These are phyloP conservation scores for Fusarium sp. DNA, from an alignment of 2,329 filamentous ascomycete species.

Conservation along the genomic window DNA sequence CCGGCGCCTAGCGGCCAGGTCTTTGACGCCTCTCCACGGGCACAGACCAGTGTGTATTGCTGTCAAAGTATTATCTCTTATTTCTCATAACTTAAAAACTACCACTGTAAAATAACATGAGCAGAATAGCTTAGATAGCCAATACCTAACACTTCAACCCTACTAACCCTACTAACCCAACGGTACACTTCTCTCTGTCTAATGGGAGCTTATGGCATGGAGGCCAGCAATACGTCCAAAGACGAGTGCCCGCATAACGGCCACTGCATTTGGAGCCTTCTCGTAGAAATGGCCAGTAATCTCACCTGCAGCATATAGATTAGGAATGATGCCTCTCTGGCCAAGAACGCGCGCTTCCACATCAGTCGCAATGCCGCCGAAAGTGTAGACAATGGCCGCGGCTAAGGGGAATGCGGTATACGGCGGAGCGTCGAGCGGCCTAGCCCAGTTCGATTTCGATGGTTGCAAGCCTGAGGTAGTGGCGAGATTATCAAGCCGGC, in stretches of 20 bases:
- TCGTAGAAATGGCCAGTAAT: conserved; percentile 23
- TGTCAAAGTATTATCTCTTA: conserved; percentile 20
- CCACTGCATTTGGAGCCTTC: conserved; percentile 23
- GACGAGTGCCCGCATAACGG: conserved; percentile 19
- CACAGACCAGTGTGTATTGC: conserved; percentile 19
- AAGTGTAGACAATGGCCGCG: conserved; percentile 18
- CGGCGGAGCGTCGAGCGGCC: conserved; percentile 16
- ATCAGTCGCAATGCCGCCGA: conserved; percentile 21
- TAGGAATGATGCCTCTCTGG: conserved; percentile 21
- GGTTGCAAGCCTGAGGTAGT: conserved; percentile 18
- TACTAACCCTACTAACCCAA: conserved; percentile 13
- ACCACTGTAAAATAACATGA: conserved; percentile 17
- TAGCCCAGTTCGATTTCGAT: conserved; percentile 22
- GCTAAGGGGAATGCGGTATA: conserved; percentile 22
- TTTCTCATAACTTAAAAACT: conserved; percentile 20
- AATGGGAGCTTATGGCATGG: conserved; percentile 15
- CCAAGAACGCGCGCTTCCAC: conserved; percentile 18
- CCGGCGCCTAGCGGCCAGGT: conserved; percentile 7
- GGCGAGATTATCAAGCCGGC: conserved; percentile 16
- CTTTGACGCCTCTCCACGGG: conserved; percentile 7
- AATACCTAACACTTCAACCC: conserved; percentile 20
- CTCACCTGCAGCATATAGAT: conserved; percentile 22
- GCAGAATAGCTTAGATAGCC: conserved; percentile 14
- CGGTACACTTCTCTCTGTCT: conserved; percentile 17
- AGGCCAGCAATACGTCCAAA: conserved; percentile 22